These are phyloP conservation scores for Santalum album DNA, from an alignment of 164 flowering plant species.

Conservation along the genomic window DNA sequence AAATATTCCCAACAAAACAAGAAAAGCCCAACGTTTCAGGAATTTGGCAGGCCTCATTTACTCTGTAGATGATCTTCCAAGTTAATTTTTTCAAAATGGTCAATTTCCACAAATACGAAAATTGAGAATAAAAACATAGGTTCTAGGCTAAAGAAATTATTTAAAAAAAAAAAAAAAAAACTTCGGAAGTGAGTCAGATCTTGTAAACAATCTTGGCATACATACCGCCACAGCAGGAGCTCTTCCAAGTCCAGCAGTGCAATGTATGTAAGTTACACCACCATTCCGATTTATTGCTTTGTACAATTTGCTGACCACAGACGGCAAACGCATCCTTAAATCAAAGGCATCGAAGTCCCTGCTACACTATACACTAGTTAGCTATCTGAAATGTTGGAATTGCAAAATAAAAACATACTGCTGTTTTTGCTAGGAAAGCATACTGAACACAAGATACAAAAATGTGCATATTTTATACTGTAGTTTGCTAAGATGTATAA, in stretches of 20 bases:
- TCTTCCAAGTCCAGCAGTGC: constrained; percentile 99
- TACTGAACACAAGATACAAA: neutral
- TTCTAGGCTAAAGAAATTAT: no score
- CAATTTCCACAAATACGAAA: no score
- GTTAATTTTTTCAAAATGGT: no score
- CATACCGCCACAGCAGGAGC: constrained; percentile 94
- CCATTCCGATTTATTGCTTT: constrained; percentile 75
- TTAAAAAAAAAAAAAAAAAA: no score
- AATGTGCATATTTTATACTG: neutral
- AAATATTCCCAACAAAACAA: no score
- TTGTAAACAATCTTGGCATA: constrained; percentile 1
- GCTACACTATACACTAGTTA: constrained; percentile 17
- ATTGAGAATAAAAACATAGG: no score
- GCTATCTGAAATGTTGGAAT: neutral
- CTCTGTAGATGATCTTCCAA: no score
- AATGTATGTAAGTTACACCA: constrained; percentile 88
- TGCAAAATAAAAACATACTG: no score
- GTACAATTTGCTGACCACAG: constrained; percentile 64
- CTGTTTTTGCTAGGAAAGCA: neutral
- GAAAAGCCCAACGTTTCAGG: no score
- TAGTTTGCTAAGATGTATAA: neutral
- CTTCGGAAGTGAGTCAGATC: neutral
- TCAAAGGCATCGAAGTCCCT: constrained; percentile 96
- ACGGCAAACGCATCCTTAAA: constrained; percentile 79
- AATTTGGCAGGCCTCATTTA: no score